Conservation (phyloP, 257 asterid genomes). For the Paraleonurus japonicus region DNA sequence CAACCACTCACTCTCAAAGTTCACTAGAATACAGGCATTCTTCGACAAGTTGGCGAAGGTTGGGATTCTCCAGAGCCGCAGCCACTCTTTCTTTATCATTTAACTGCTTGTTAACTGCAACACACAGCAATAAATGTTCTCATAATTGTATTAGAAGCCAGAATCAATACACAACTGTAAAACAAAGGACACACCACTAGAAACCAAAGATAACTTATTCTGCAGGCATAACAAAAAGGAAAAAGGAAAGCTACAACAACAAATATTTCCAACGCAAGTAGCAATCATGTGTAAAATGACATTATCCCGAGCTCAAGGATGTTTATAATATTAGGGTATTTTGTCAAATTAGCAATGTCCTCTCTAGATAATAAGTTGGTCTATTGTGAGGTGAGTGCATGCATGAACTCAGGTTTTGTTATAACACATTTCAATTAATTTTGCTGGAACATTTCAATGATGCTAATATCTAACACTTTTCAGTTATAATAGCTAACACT, state of each 20-base stretch:
- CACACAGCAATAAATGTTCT: background rate
- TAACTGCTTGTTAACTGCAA: slow-evolving; percentile 83
- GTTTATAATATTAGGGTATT: no score
- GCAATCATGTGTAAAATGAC: background rate
- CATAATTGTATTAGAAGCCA: background rate
- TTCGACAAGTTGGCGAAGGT: slow-evolving; percentile 91
- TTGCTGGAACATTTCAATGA: no score
- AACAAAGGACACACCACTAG: background rate
- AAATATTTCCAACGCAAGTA: background rate
- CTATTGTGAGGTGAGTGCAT: no score
- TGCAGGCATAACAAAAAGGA: background rate
- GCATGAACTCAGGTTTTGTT: no score
- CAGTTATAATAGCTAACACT: no score
- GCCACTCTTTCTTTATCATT: slow-evolving; percentile 94
- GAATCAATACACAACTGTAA: background rate
- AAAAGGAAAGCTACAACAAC: background rate
- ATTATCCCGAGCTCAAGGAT: background rate
- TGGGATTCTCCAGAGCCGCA: slow-evolving; percentile 91
- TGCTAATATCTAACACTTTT: no score
- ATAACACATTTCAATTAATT: no score
- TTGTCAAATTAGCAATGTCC: background rate
- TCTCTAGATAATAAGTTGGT: no score
- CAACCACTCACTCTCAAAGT: slow-evolving; percentile 46
- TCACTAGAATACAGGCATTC: slow-evolving; percentile 85
- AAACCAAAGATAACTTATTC: background rate